Conservation (phyloP, 768 basidiomycete genomes). For the Termitomyces eurrhizus region DNA sequence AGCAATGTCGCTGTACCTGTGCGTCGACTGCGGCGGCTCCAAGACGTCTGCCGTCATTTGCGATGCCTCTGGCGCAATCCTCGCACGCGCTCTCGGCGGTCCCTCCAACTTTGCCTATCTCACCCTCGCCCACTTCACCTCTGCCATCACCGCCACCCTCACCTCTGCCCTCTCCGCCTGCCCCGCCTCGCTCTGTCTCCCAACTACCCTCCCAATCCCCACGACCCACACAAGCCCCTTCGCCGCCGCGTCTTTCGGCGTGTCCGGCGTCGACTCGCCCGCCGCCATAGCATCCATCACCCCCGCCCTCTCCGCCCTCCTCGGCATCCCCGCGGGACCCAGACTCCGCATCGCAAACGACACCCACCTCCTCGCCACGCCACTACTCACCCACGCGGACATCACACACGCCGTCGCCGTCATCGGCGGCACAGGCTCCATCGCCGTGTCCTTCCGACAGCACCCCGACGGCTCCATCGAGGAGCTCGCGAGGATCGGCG, state of each 20-base stretch:
- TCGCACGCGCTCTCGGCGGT: slow-evolving; percentile 67
- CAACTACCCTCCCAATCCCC: slow-evolving; percentile 27
- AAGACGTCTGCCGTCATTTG: slow-evolving; percentile 80
- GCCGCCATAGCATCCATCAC: slow-evolving; percentile 56
- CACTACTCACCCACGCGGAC: slow-evolving; percentile 59
- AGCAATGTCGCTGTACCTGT: slow-evolving; percentile 44
- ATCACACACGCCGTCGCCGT: slow-evolving; percentile 63
- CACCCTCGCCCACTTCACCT: slow-evolving; percentile 54
- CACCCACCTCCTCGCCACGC: slow-evolving; percentile 79
- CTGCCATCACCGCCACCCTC: slow-evolving; percentile 48
- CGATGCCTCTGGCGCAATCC: slow-evolving; percentile 49
- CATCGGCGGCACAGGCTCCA: slow-evolving; percentile 82
- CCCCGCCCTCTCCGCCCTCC: slow-evolving; percentile 48
- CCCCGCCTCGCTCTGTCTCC: slow-evolving; percentile 29
- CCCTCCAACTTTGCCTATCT: slow-evolving; percentile 88
- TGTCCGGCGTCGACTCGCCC: slow-evolving; percentile 78
- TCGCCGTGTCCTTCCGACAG: slow-evolving; percentile 61
- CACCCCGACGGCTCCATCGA: slow-evolving; percentile 34
- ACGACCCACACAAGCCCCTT: slow-evolving; percentile 37
- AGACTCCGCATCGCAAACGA: slow-evolving; percentile 72
- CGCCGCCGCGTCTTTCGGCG: slow-evolving; percentile 76
- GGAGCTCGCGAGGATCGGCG: slow-evolving; percentile 69
- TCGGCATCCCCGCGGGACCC: slow-evolving; percentile 53
- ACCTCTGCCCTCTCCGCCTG: slow-evolving; percentile 50
- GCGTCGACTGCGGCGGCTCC: slow-evolving; percentile 86